phyloP scores from a whole-genome alignment of 2,329 filamentous ascomycete species.

The Ustulina deusta region DNA sequence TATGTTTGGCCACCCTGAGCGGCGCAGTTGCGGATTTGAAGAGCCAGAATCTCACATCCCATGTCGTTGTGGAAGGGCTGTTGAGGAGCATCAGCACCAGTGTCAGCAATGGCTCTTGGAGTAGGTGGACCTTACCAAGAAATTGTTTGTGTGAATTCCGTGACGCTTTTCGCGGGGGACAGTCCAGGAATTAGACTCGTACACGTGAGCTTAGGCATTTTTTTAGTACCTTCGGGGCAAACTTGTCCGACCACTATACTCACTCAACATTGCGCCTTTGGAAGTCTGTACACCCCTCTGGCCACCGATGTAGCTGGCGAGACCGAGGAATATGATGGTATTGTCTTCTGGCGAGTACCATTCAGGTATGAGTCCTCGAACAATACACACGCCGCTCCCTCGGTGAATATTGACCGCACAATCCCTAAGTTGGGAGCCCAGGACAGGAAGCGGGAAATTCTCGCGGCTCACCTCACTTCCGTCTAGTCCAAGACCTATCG shows the following conservation, averaged over 20 bases:
- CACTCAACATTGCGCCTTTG: conserved; percentile 62
- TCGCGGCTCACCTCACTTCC: conserved; percentile 53
- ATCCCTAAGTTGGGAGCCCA: conserved; percentile 52
- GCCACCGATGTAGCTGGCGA: conserved; percentile 68
- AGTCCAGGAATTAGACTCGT: conserved; percentile 60
- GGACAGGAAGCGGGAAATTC: conserved; percentile 57
- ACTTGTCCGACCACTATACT: conserved; percentile 38
- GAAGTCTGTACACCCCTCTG: conserved; percentile 63
- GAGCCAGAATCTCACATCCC: conserved; percentile 62
- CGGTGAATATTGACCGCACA: conserved; percentile 55
- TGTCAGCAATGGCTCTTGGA: neutral
- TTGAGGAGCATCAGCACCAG: conserved; percentile 24
- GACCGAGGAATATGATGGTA: conserved; percentile 65
- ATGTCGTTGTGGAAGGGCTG: conserved; percentile 65
- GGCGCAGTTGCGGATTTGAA: conserved; percentile 61
- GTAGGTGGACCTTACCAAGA: conserved; percentile 54
- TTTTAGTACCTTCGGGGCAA: conserved; percentile 35
- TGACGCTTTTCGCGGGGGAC: conserved; percentile 59
- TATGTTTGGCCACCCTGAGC: conserved; percentile 59
- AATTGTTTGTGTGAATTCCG: conserved; percentile 61
- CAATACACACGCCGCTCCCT: conserved; percentile 64
- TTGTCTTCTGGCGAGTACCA: conserved; percentile 66
- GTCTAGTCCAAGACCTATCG: conserved; percentile 52
- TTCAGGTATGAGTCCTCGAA: conserved; percentile 64
- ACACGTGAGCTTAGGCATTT: conserved; percentile 58